Evolutionary conservation across 164 flowering plant species (phyloP), one percentile per base, ranked within the genome.

Genomic region (Litsea cubeba): DNA sequence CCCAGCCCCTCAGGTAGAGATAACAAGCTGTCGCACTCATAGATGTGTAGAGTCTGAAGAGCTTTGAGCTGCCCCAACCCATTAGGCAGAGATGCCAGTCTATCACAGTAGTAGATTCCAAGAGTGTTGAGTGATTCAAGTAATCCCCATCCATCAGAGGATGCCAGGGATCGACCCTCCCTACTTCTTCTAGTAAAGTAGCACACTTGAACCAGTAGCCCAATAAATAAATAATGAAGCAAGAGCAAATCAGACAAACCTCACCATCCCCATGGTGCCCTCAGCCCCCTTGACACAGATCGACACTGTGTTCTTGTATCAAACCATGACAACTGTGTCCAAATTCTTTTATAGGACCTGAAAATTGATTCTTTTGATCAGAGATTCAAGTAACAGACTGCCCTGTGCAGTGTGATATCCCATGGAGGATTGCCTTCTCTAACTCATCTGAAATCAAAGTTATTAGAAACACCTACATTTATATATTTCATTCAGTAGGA

Each of bases 201-300:
- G 4, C 35, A 32, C 35, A 32, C 35, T 5, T 32, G 35, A 32
- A 3, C 35, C 35, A 32, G 35, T 32, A 32, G 35, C 35, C 35
- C 35, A 32, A 32, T 32, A 32, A 32, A 32, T 32, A 32, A 32
- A 32, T 32, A 32, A 32, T 3, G 35, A 32, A 32, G 35, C 35
- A 32, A 32, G 35, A 32, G 35, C 35, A 32, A 5, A 32, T 32
- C 35, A 32, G 5, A 64, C 62, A 74, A 73, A 91, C 91, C 91
- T 85, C 88, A 57, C 82, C 85, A 69, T 68, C 83, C n/a, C 76
- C 85, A 51, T 25, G 71, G 60, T 26, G 80, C 0, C 35, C 35
- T 5, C 35, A 3, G 35, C 35, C 74, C 68, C 72, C 88, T 77
- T 0, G 91, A 82, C 11, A 82, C 78, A 7, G 93, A 89, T 12